These are phyloP conservation scores for Geotrichum carabidarum DNA, from an alignment of 1,139 yeast genomes.

Conservation along the genomic window DNA sequence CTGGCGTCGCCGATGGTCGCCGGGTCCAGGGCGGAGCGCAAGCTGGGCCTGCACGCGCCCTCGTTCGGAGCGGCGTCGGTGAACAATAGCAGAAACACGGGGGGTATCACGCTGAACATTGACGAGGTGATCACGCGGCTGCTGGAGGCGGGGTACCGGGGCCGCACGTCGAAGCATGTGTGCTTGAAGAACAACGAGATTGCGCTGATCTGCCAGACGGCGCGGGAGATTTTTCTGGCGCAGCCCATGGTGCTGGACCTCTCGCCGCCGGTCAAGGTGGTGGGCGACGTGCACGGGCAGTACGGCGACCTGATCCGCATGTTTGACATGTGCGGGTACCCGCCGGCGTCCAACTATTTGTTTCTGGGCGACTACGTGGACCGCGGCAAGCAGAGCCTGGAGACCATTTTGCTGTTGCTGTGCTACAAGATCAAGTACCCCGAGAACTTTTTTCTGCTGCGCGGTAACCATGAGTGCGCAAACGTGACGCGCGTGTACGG, in stretches of 20 bases:
- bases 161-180: slow-evolving; percentile 82
- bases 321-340: slow-evolving; percentile 97
- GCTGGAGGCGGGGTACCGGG: slow-evolving; percentile 91
- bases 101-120: slow-evolving; percentile 52
- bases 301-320: slow-evolving; percentile 90
- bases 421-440: slow-evolving; percentile 97
- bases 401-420: slow-evolving; percentile 83
- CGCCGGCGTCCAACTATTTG: slow-evolving; percentile 95
- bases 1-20: slow-evolving; percentile 13
- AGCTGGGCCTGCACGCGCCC: slow-evolving; percentile 4
- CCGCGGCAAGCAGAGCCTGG: slow-evolving; percentile 94
- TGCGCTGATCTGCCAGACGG: slow-evolving; percentile 74
- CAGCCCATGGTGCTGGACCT: slow-evolving; percentile 88
- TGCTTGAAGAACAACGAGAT: slow-evolving; percentile 86
- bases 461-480: slow-evolving; percentile 98
- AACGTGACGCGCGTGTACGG: slow-evolving; percentile 95
- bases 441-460: slow-evolving; percentile 82
- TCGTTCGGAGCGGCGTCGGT: slow-evolving; percentile 9
- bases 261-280: slow-evolving; percentile 92
- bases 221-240: slow-evolving; percentile 78
- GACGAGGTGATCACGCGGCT: slow-evolving; percentile 86
- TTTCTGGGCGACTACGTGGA: slow-evolving; percentile 96
- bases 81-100: neutral
- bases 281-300: slow-evolving; percentile 97
- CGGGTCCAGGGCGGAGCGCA: slow-evolving; percentile 5